Evolutionary conservation across 495 filamentous ascomycete species (phyloP).

Genomic region (Peziza echinospora): DNA sequence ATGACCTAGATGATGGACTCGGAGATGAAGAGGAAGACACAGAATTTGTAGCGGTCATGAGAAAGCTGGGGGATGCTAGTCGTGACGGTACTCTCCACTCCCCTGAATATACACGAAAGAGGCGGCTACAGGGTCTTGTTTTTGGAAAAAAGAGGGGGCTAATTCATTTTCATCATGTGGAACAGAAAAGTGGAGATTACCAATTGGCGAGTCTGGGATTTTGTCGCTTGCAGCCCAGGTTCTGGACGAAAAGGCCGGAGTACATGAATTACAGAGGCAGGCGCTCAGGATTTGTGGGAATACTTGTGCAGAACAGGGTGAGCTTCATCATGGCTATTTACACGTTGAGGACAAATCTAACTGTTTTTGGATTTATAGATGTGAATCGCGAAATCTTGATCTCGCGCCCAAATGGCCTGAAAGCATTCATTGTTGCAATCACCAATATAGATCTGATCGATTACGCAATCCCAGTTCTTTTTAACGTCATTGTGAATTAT

Average conservation of each 20-base stretch:
- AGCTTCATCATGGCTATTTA: too few relatives aligned
- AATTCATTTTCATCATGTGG: conserved; percentile 1
- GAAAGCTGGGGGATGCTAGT: conserved; percentile 42
- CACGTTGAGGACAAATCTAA: too few relatives aligned
- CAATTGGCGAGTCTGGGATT: conserved; percentile 45
- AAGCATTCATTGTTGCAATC: conserved; percentile 32
- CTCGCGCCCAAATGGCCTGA: conserved; percentile 30
- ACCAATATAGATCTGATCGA: conserved; percentile 28
- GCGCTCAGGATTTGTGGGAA: conserved; percentile 53
- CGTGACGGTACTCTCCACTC: conserved; percentile 36
- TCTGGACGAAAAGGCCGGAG: conserved; percentile 23
- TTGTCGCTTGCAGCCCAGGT: conserved; percentile 42
- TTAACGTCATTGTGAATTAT: conserved; percentile 55
- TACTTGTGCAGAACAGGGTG: conserved; percentile 61
- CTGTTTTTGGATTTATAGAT: too few relatives aligned
- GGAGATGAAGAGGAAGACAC: conserved; percentile 1
- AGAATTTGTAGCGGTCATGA: conserved; percentile 30
- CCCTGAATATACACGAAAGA: too few relatives aligned
- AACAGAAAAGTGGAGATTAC: conserved; percentile 38
- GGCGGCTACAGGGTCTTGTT: too few relatives aligned
- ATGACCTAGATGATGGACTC: conserved; percentile 5
- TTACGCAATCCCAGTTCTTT: conserved; percentile 44
- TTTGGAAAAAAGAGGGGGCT: too few relatives aligned
- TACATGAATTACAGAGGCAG: conserved; percentile 8
- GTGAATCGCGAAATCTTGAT: conserved; percentile 49